Evolutionary conservation across 1,284 basidiomycete species (phyloP), one percentile per base, ranked within the genome.

Genomic region (Cryptococcus floricola): DNA sequence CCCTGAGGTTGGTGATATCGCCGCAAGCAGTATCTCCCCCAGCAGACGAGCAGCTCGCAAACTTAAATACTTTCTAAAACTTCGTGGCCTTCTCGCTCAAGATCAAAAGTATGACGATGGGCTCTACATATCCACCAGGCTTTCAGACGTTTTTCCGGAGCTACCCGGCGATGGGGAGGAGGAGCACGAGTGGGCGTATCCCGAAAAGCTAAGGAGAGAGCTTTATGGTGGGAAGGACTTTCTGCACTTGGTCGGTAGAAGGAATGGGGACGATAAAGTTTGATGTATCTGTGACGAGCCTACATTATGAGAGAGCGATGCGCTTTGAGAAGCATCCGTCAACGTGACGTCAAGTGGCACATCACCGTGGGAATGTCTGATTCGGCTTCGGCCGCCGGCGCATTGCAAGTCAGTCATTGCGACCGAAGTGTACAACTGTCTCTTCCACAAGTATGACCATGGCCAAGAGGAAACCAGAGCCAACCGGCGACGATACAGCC

Each of bases 21-120:
- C 49, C 16, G 53, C 50, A 18, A 39, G 49, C 13, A 48, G 53
- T 34, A 45, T 59, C 23, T 51, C 50, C 34, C 57, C 57, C 10
- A 59, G 49, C 41, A 42, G 53, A 19, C 47, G 53, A 38, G 57
- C 57, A n/a, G 57, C 57, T 2, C 13, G 50, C 14, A 47, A 48
- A 19, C 14, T 56, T 19, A 56, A 56, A 27, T 39, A 56, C 44
- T 56, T 43, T 44, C n/a, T 56, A 5, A 41, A 50, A n/a, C 42
- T 59, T 16, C 43, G 52, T 8, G 18, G 46, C 14, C 18, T 51
- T 25, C 28, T 55, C 12, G 16, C 41, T 2, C 34, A 37, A 13
- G 45, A 43, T 8, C 28, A 42, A 12, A 10, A 42, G 23, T 42
- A 42, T n/a, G 41, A 42, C 12, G 41, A 42, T 23, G 41, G 41